Evolutionary conservation across 805 yeast genomes (phyloP).

Genomic region (Jamesozyma lodderae): DNA sequence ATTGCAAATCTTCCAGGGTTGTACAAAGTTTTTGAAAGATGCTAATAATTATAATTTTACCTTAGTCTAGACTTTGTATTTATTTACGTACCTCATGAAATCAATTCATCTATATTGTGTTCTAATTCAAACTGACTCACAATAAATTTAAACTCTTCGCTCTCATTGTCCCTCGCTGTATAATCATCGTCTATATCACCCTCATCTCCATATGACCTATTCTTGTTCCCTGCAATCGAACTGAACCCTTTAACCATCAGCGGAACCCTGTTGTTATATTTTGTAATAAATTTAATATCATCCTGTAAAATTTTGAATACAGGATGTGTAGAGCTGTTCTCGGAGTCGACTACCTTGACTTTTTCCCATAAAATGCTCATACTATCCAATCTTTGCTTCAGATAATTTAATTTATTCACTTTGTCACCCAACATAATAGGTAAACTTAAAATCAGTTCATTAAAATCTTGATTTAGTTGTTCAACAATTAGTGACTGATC

Average conservation of each 20-base stretch:
- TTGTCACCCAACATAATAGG: slow-evolving; percentile 12
- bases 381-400: slow-evolving; percentile 15
- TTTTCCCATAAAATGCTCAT: slow-evolving; percentile 19
- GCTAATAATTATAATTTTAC: slow-evolving; percentile 33
- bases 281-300: slow-evolving; percentile 15
- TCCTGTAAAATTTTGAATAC: slow-evolving; percentile 20
- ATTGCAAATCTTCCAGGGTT: slow-evolving; percentile 88
- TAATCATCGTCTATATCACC: slow-evolving; percentile 3
- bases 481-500: slow-evolving; percentile 11
- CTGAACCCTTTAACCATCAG: slow-evolving; percentile 7
- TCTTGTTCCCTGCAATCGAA: background rate
- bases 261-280: slow-evolving; percentile 6
- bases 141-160: slow-evolving; percentile 12
- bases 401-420: slow-evolving; percentile 6
- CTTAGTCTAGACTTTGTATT: background rate
- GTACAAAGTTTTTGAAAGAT: slow-evolving; percentile 87
- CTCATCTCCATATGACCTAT: background rate
- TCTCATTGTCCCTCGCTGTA: slow-evolving; percentile 3
- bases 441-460: slow-evolving; percentile 13
- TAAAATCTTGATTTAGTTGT: slow-evolving; percentile 16
- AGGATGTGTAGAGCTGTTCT: slow-evolving; percentile 19
- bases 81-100: background rate
- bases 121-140: slow-evolving; percentile 16
- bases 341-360: slow-evolving; percentile 15
- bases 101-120: slow-evolving; percentile 11